Conservation (phyloP, 2,329 filamentous ascomycete species). For the Fusarium incarnatum region DNA sequence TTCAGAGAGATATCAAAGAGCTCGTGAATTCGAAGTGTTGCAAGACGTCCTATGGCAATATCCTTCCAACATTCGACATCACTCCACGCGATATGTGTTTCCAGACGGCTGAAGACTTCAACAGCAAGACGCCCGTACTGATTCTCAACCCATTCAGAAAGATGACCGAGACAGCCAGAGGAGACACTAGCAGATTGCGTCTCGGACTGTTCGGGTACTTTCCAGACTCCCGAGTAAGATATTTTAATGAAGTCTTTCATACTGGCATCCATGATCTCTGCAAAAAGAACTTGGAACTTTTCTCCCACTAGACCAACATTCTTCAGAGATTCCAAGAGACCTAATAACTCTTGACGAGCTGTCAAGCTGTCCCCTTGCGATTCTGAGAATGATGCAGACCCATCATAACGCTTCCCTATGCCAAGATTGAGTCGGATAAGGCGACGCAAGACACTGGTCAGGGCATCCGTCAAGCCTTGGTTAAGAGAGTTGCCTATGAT, state of each 20-base stretch:
- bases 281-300: constrained; percentile 76
- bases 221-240: constrained; percentile 74
- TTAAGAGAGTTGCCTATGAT: constrained; percentile 73
- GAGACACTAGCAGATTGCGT: constrained; percentile 48
- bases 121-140: constrained; percentile 73
- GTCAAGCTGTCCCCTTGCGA: constrained; percentile 48
- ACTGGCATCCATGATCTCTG: constrained; percentile 74
- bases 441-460: constrained; percentile 66
- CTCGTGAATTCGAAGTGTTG: constrained; percentile 75
- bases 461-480: constrained; percentile 62
- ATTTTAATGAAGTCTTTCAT: constrained; percentile 72
- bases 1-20: constrained; percentile 82
- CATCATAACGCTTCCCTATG: constrained; percentile 33
- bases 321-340: constrained; percentile 69
- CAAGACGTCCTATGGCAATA: constrained; percentile 75
- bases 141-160: constrained; percentile 76
- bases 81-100: constrained; percentile 59
- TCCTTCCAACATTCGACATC: constrained; percentile 78
- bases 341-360: constrained; percentile 64
- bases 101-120: constrained; percentile 66
- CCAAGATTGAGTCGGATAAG: constrained; percentile 64
- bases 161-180: constrained; percentile 67
- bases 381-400: constrained; percentile 15
- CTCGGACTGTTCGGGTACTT: constrained; percentile 35
- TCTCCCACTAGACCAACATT: constrained; percentile 77